Evolutionary conservation across 2,329 filamentous ascomycete genomes (phyloP).

Genomic region (Colletotrichum paranaense): DNA sequence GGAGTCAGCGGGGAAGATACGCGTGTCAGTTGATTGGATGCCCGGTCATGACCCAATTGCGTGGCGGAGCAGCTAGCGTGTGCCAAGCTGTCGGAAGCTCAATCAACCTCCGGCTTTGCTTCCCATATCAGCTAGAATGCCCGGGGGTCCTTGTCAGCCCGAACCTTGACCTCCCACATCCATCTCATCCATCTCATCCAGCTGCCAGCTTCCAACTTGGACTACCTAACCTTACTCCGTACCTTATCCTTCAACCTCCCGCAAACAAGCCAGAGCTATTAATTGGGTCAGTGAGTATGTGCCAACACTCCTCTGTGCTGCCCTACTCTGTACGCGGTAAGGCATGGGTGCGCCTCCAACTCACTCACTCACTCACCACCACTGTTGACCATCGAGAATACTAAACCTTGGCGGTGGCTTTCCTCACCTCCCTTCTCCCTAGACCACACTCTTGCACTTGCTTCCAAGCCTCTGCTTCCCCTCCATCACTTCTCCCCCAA

Average conservation of each 20-base stretch:
- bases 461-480: not conserved
- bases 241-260: not conserved
- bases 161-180: not conserved
- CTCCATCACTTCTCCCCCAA: not conserved
- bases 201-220: not conserved
- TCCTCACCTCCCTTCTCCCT: not conserved
- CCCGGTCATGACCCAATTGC: not conserved
- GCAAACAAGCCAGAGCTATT: not conserved
- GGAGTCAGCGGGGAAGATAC: not conserved
- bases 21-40: slow-evolving; percentile 8
- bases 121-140: slow-evolving; percentile 12
- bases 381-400: not conserved
- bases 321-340: not conserved
- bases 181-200: not conserved
- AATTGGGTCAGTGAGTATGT: not conserved
- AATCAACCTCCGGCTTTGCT: slow-evolving; percentile 19
- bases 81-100: slow-evolving; percentile 29
- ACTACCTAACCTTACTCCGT: not conserved
- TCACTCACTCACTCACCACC: not conserved
- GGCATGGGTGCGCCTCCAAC: not conserved
- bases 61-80: slow-evolving; percentile 31
- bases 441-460: not conserved
- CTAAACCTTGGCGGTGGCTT: not conserved
- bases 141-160: slow-evolving; percentile 13
- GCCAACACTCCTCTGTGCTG: not conserved